Base-by-base conservation (phyloP, 495 filamentous ascomycete genomes). In the Letharia lupina region DNA sequence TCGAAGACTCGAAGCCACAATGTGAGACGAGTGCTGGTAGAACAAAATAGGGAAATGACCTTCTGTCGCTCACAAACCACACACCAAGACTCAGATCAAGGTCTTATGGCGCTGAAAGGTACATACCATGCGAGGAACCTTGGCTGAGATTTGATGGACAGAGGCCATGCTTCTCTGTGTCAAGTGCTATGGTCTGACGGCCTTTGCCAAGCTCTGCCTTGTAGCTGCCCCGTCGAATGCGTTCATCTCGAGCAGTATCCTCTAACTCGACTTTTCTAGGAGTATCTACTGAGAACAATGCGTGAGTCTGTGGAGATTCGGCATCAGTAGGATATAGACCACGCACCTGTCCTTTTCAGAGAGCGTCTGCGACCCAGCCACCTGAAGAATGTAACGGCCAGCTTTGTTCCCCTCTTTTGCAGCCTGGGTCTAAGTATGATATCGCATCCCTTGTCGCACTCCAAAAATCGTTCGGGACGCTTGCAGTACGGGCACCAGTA, bases 401-500 rank as follows among this genome's bases (percentile, higher is more conserved):
- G 16, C 23, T 39, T 41, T n/a, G 44, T n/a, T 12, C 37, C 5
- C 50, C 50, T 63, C 31, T 47, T 52, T 37, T 47, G 61, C 18
- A 39, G 8, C 15, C 35, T n/a, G 50, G 61, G 31, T n/a, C 33
- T 44, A 35, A 11, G 61, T 23, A 18, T 11, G 2, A 63, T 48
- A 35, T 40, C 61, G 39, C 61, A 63, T 11, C 44, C 47, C 45
- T 52, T 28, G 35, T 63, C 45, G 50, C 33, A 63, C 39, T 52
- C 61, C 39, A 63, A 23, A 47, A 63, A 63, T 12, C 33, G 33
- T 48, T 63, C 61, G 45, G 61, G 61, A 50, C 31, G 44, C 33
- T 47, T 63, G 44, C 61, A 63, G 42, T 37, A 47, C 20, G 61
- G 56, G 54, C 63, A 65, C 63, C 63, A 65, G 31, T 65, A 65